These are phyloP conservation scores for Aureobasidium sp. DNA, from an alignment of 2,329 filamentous ascomycete genomes.

Conservation along the genomic window DNA sequence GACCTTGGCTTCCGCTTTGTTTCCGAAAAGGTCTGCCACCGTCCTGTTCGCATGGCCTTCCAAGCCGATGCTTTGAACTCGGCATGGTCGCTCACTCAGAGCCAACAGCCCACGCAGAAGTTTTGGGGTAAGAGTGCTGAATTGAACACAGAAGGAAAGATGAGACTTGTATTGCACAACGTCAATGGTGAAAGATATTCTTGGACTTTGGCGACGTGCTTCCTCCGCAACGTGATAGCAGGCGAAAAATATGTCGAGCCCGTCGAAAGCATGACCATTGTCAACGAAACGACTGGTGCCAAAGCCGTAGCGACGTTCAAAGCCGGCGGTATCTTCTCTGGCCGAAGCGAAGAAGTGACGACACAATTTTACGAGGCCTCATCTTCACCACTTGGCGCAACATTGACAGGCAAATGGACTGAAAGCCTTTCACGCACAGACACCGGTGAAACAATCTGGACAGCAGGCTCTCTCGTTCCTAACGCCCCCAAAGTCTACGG, in stretches of 20 bases:
- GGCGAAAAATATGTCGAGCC: constrained; percentile 98
- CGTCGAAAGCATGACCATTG: constrained; percentile 78
- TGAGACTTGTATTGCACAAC: constrained; percentile 65
- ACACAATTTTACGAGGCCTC: constrained; percentile 61
- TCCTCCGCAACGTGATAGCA: constrained; percentile 91
- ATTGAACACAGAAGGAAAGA: constrained; percentile 83
- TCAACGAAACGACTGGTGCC: constrained; percentile 75
- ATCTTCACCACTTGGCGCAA: constrained; percentile 56
- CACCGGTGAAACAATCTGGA: constrained; percentile 67
- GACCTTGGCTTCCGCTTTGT: constrained; percentile 83
- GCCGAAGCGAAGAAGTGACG: constrained; percentile 80
- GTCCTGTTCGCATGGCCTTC: constrained; percentile 85
- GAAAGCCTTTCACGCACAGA: constrained; percentile 58
- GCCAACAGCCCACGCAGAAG: constrained; percentile 83
- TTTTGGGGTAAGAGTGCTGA: constrained; percentile 98
- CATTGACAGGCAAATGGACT: constrained; percentile 81
- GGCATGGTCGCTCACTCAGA: constrained; percentile 80
- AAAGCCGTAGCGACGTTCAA: constrained; percentile 88
- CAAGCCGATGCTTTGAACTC: constrained; percentile 62
- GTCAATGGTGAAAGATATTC: constrained; percentile 51
- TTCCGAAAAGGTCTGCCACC: constrained; percentile 92
- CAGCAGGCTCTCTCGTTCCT: constrained; percentile 67
- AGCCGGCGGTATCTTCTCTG: constrained; percentile 93
- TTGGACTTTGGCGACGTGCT: constrained; percentile 82
- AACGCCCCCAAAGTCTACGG: constrained; percentile 77